Base-by-base conservation (phyloP, 2,329 filamentous ascomycete species). In the Albifimbria verrucaria region DNA sequence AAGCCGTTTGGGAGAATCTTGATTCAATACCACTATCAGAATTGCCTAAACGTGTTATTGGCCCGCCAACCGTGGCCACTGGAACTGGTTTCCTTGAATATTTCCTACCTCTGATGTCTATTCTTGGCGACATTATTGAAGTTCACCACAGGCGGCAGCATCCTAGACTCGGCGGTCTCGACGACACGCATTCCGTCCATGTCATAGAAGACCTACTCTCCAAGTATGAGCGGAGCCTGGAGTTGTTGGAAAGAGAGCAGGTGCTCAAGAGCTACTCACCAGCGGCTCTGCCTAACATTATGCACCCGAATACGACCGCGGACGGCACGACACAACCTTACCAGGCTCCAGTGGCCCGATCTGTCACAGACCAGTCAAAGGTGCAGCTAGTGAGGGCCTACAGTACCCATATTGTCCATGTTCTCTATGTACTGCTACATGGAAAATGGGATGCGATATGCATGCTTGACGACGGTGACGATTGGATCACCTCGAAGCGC, bases 361-460 rank as follows among this genome's bases (percentile, higher is more conserved):
- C 11, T 24, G 22, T 17, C 41, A 48, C 55, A 9, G 67, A 67
- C 52, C 63, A 62, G 17, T 68, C 63, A n/a, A 65, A 65, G 48
- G 64, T 65, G 44, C 65, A 70, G 18, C 68, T 77, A 1, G 75
- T 77, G 1, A 68, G 69, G n/a, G 72, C 73, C 0, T 79, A 80
- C 60, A 74, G 72, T 54, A 77, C 68, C 1, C 73, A 77, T 55
- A 73, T 80, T 18, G 59, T 78, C 1, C 75, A 76, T 48, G 77
- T 79, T 0, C 66, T 80, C 0, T 69, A 77, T 52, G 75, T 80
- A 3, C 65, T 79, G 0, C 63, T 79, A 0, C 69, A 77, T 53
- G 76, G 75, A 0, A 77, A 78, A 60, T 78, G 75, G 75, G 76
- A 79, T 55, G 72, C 75, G 3, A 73, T 78, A 32, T 73, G 68